Percentiles rank a stretch among this genome's conserved stretches.
Evolutionary conservation across 1,284 basidiomycete species (phyloP).

Genomic region (Tremellales sp.): DNA sequence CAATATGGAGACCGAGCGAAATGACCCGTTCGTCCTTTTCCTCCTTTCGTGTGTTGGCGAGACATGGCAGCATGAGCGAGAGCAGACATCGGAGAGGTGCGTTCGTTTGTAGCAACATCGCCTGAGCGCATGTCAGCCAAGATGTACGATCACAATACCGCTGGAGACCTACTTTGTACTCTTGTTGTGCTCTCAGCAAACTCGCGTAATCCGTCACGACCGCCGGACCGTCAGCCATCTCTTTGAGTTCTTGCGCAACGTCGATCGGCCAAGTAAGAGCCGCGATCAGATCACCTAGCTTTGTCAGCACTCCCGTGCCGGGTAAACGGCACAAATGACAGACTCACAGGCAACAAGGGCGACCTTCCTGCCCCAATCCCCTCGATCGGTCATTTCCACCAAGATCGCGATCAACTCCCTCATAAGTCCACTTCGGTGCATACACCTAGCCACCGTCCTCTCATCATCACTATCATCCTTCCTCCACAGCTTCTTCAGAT

Average conservation of each 20-base stretch:
- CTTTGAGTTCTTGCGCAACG: slow-evolving; percentile 82
- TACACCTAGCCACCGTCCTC: slow-evolving; percentile 84
- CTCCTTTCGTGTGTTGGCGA: slow-evolving; percentile 49
- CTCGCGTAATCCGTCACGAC: slow-evolving; percentile 79
- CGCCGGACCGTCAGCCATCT: slow-evolving; percentile 72
- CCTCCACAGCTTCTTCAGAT: slow-evolving; percentile 89
- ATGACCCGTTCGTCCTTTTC: slow-evolving; percentile 80
- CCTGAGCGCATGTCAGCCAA: slow-evolving; percentile 10
- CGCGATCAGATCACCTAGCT: slow-evolving; percentile 70
- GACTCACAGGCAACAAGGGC: slow-evolving; percentile 68
- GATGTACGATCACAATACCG: slow-evolving; percentile 22
- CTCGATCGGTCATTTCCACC: slow-evolving; percentile 63
- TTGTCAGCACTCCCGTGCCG: not conserved
- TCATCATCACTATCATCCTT: slow-evolving; percentile 94
- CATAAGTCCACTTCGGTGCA: slow-evolving; percentile 76
- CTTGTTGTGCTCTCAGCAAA: slow-evolving; percentile 69
- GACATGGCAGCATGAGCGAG: slow-evolving; percentile 41
- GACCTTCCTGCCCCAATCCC: slow-evolving; percentile 61
- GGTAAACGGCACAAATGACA: not conserved
- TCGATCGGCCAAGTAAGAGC: slow-evolving; percentile 98
- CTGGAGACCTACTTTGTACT: slow-evolving; percentile 65
- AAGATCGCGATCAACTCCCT: slow-evolving; percentile 85
- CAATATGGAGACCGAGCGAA: slow-evolving; percentile 78
- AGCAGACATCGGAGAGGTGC: slow-evolving; percentile 40
- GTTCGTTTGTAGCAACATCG: slow-evolving; percentile 23